Base-by-base conservation (phyloP, 805 yeast species). In the Myxozyma mucilagina region DNA sequence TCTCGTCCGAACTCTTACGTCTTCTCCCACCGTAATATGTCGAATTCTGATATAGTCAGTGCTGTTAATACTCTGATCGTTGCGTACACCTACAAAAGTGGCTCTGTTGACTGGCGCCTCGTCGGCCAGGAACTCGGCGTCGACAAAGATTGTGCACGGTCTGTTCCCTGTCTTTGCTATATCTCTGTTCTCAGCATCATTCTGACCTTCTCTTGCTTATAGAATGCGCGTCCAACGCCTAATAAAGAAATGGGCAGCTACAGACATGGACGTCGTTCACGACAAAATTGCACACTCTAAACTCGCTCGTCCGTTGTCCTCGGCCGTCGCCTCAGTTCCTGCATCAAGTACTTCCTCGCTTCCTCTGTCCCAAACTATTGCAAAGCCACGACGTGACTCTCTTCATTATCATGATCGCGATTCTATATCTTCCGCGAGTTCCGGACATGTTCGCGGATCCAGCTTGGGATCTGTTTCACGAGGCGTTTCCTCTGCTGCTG, bases 61-160 rank as follows among this genome's bases (percentile, higher is more conserved):
- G 67, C 67, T 32, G 65, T 63, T 18, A 56, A 63, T 35, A 63
- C 67, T 20, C 62, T 63, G 47, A 52, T 63, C 42, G 62, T 60
- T 36, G 67, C 67, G 39, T 63, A 45, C 60, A 66, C 59, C 50
- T 61, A 43, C 56, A 63, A 63, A 16, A 47, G 55, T 35, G 67
- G 67, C 38, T 60, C 67, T 20, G 67, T 63, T 52, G 67, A 63
- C 57, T 63, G 67, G 67, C 61, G 67, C n/a, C 59, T 63, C 13
- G 67, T 63, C 59, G 67, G 67, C 29, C 61, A 63, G 44, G 65
- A 63, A 29, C 67, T 63, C 11, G 65, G 65, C 16, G 57, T 63
- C 42, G 67, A 63, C 60, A 63, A 63, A 31, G 67, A 63, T 43
- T 63, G 67, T 44, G 67, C 67, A 3, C 48, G 65, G 63, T 54